phyloP scores from a whole-genome alignment of 495 filamentous ascomycete genomes.

The Penicillium subrubescens region DNA sequence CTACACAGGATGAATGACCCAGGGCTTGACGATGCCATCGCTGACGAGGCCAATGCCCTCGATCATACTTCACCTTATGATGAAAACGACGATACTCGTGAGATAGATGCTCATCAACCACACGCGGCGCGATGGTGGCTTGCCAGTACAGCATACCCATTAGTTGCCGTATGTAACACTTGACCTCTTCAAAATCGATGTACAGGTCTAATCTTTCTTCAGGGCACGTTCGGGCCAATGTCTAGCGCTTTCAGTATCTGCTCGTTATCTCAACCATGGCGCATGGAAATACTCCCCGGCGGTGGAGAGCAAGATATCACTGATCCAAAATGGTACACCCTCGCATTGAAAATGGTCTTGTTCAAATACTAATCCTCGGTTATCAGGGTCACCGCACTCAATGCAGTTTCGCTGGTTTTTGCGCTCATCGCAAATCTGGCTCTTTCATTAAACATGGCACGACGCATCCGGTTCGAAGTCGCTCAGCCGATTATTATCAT shows the following conservation, averaged over 20 bases:
- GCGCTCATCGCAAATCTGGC: slow-evolving; percentile 73
- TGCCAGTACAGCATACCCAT: slow-evolving; percentile 76
- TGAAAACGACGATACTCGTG: slow-evolving; percentile 19
- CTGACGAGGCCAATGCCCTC: slow-evolving; percentile 47
- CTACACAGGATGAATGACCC: slow-evolving; percentile 59
- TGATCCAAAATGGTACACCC: slow-evolving; percentile 70
- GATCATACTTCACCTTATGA: slow-evolving; percentile 37
- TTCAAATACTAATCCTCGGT: background rate
- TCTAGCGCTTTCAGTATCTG: slow-evolving; percentile 82
- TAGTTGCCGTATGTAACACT: slow-evolving; percentile 57
- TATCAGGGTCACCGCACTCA: slow-evolving; percentile 67
- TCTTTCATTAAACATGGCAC: slow-evolving; percentile 74
- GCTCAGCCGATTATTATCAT: slow-evolving; percentile 68
- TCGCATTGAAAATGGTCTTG: background rate
- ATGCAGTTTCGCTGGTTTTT: slow-evolving; percentile 69
- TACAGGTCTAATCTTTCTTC: background rate
- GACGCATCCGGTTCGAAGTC: slow-evolving; percentile 56
- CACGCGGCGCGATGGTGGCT: slow-evolving; percentile 75
- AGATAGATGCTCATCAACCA: slow-evolving; percentile 7
- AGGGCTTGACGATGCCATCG: slow-evolving; percentile 55
- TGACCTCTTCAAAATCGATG: background rate
- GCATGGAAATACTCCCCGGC: slow-evolving; percentile 58
- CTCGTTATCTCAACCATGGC: slow-evolving; percentile 73
- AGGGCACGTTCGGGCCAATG: slow-evolving; percentile 80
- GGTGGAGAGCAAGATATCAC: slow-evolving; percentile 52